phyloP scores from a whole-genome alignment of 345 rosid genomes.

The Gossypium mustelinum region DNA sequence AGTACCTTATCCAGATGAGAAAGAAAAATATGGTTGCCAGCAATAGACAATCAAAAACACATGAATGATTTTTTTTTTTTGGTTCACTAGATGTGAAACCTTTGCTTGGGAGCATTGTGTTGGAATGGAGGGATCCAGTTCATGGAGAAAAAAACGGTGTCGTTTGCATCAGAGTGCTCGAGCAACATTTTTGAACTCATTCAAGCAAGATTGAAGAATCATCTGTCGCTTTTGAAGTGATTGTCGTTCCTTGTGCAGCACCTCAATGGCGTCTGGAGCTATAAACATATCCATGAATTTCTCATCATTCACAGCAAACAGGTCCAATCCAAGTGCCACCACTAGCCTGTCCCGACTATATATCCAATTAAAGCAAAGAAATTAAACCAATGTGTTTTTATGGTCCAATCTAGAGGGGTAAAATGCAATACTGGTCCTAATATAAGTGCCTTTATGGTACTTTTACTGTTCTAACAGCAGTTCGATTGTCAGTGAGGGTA shows the following conservation, averaged over 20 bases:
- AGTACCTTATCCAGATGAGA: too few species aligned
- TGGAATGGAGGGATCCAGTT: not conserved
- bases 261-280: slow-evolving; percentile 85
- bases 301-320: slow-evolving; percentile 84
- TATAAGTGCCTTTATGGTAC: too few species aligned
- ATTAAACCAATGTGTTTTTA: not conserved
- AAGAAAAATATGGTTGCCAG: not conserved
- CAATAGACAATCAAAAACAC: not conserved
- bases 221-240: slow-evolving; percentile 82
- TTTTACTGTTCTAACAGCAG: too few species aligned
- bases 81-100: slow-evolving; percentile 14
- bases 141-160: not conserved
- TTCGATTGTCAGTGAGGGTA: not conserved
- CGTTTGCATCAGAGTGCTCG: slow-evolving; percentile 47
- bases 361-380: slow-evolving; percentile 5
- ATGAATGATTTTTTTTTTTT: not conserved
- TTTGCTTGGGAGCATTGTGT: not conserved
- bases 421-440: too few species aligned
- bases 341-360: slow-evolving; percentile 72
- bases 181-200: slow-evolving; percentile 75
- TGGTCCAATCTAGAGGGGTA: too few species aligned
- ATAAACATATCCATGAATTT: slow-evolving; percentile 95
- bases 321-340: slow-evolving; percentile 76
- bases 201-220: slow-evolving; percentile 80
- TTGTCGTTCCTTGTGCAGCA: slow-evolving; percentile 61